Evolutionary conservation across 345 rosid genomes (phyloP).

Genomic region (Odontarrhena argentea): DNA sequence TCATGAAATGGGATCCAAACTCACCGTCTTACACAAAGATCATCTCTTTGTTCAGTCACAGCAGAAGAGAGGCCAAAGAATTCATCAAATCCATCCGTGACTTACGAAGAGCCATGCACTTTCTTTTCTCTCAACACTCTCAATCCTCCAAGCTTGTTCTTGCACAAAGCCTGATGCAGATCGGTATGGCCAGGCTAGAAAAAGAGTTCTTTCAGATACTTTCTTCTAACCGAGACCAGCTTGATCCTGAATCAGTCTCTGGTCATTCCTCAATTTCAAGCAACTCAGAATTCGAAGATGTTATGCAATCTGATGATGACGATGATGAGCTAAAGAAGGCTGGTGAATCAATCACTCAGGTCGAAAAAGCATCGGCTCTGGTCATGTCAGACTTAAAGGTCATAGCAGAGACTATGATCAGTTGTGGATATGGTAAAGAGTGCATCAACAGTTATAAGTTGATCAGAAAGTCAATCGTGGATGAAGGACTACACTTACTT

Average conservation of each 20-base stretch:
- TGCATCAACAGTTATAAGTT: slow-evolving; percentile 57
- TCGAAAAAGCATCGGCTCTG: slow-evolving; percentile 40
- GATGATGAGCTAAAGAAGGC: slow-evolving; percentile 41
- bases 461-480: slow-evolving; percentile 63
- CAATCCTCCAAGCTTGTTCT: slow-evolving; percentile 51
- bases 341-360: slow-evolving; percentile 46
- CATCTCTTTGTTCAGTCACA: slow-evolving; percentile 44
- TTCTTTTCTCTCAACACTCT: slow-evolving; percentile 46
- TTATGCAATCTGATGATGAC: slow-evolving; percentile 22
- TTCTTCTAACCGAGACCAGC: slow-evolving; percentile 45
- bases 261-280: slow-evolving; percentile 48
- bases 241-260: slow-evolving; percentile 59
- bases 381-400: slow-evolving; percentile 63
- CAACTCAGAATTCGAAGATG: slow-evolving; percentile 39
- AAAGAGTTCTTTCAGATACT: slow-evolving; percentile 55
- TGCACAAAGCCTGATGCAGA: slow-evolving; percentile 61
- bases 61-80: slow-evolving; percentile 54
- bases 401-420: slow-evolving; percentile 76
- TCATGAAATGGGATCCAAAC: slow-evolving; percentile 60
- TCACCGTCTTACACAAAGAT: slow-evolving; percentile 44
- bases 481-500: slow-evolving; percentile 61
- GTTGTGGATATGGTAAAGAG: slow-evolving; percentile 72
- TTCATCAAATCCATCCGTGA: slow-evolving; percentile 48
- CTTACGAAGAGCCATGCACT: slow-evolving; percentile 62
- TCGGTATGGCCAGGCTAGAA: slow-evolving; percentile 64